Evolutionary conservation across 306 rosid genomes (phyloP).

Genomic region (Begonia loranthoides): DNA sequence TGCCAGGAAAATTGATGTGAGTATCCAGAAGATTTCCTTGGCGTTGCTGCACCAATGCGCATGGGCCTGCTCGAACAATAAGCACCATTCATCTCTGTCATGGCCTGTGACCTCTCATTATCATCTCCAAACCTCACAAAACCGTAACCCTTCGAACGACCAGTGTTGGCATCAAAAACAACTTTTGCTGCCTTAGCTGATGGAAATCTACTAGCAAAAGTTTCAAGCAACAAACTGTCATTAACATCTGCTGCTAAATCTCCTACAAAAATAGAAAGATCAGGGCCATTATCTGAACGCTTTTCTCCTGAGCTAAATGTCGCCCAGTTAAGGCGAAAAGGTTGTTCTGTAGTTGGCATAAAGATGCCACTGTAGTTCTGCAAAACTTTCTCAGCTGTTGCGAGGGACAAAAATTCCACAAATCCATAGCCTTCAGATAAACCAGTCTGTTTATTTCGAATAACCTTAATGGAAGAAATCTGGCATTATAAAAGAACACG

Average conservation of each 20-base stretch:
- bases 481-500: slow-evolving; percentile 20
- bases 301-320: slow-evolving; percentile 80
- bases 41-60: slow-evolving; percentile 96
- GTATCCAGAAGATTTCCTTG: slow-evolving; percentile 82
- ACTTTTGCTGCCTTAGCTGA: slow-evolving; percentile 93
- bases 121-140: slow-evolving; percentile 97
- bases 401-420: slow-evolving; percentile 68
- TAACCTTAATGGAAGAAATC: slow-evolving; percentile 74
- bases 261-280: slow-evolving; percentile 91
- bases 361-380: slow-evolving; percentile 47
- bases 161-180: slow-evolving; percentile 89
- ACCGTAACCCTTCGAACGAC: slow-evolving; percentile 95
- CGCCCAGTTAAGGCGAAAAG: slow-evolving; percentile 94
- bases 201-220: slow-evolving; percentile 60
- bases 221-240: slow-evolving; percentile 66
- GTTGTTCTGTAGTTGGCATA: slow-evolving; percentile 84
- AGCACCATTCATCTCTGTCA: slow-evolving; percentile 79
- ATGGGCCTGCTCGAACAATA: slow-evolving; percentile 90
- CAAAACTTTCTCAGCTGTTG: slow-evolving; percentile 72
- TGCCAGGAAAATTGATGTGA: slow-evolving; percentile 38
- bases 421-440: slow-evolving; percentile 91
- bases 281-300: slow-evolving; percentile 77
- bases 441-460: slow-evolving; percentile 83
- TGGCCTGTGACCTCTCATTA: slow-evolving; percentile 65
- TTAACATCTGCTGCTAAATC: slow-evolving; percentile 93